phyloP scores from a whole-genome alignment of 345 rosid species.

The Citrus maxima region DNA sequence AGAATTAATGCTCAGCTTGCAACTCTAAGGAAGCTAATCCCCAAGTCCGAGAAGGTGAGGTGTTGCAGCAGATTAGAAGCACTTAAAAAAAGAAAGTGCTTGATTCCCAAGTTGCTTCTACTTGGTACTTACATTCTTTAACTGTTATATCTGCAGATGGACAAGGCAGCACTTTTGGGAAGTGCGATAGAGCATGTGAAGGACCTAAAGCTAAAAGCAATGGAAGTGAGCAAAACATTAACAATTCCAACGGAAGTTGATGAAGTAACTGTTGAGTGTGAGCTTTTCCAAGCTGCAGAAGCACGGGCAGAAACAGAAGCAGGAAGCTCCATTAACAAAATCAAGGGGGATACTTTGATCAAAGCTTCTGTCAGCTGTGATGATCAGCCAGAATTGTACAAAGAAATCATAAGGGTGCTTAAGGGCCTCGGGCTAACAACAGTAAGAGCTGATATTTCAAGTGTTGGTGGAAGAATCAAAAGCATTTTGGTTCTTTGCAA shows the following conservation, averaged over 20 bases:
- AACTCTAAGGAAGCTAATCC: constrained; percentile 76
- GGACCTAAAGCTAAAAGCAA: constrained; percentile 63
- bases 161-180: constrained; percentile 85
- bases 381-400: constrained; percentile 72
- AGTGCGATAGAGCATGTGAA: constrained; percentile 71
- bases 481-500: constrained; percentile 53
- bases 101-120: not conserved
- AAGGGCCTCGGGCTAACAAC: constrained; percentile 48
- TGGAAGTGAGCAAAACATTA: constrained; percentile 41
- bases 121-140: not conserved
- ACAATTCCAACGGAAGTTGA: constrained; percentile 66
- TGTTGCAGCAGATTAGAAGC: too few relatives aligned
- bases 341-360: constrained; percentile 27
- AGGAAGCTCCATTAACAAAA: not conserved
- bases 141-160: constrained; percentile 46
- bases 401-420: constrained; percentile 58
- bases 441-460: constrained; percentile 53
- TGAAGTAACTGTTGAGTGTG: constrained; percentile 57
- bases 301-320: not conserved
- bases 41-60: constrained; percentile 80
- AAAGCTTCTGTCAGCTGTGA: constrained; percentile 76
- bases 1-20: constrained; percentile 82
- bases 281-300: constrained; percentile 13
- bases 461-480: constrained; percentile 74
- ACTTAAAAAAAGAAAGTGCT: not conserved